A percentile compares a stretch with the other conserved stretches of the same genome.
phyloP scores from a whole-genome alignment of 2,329 filamentous ascomycete species.

The Claviceps sorghi region DNA sequence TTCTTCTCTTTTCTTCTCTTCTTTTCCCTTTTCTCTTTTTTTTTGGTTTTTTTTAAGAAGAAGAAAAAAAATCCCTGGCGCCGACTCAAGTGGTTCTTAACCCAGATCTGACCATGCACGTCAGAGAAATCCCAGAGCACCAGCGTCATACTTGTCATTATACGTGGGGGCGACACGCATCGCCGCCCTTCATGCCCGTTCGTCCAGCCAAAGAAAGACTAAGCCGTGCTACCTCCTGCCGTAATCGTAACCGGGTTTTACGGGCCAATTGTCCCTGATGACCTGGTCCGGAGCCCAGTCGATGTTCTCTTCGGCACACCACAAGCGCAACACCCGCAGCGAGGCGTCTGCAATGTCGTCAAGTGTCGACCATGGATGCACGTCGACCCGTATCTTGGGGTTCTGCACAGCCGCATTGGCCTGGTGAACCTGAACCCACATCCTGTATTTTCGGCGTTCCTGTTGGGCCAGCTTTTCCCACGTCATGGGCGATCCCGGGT shows the following conservation, averaged over 20 bases:
- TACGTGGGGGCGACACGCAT: no score
- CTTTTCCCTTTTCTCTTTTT: no score
- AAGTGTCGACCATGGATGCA: slow-evolving; percentile 28
- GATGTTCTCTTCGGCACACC: slow-evolving; percentile 30
- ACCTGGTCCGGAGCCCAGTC: slow-evolving; percentile 28
- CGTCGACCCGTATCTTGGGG: slow-evolving; percentile 16
- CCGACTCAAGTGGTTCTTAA: no score
- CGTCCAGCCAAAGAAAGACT: no score
- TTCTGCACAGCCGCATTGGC: slow-evolving; percentile 16
- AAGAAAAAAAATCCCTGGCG: no score
- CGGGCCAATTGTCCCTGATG: slow-evolving; percentile 12
- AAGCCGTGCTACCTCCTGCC: background rate
- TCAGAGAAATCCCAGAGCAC: no score
- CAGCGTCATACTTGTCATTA: no score
- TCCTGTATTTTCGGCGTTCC: slow-evolving; percentile 14
- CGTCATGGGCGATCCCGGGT: slow-evolving; percentile 3
- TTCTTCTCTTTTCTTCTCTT: no score
- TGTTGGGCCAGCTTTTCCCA: slow-evolving; percentile 12
- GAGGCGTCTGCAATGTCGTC: slow-evolving; percentile 27
- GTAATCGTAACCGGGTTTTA: background rate
- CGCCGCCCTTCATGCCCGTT: no score
- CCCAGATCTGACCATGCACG: no score
- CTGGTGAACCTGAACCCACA: slow-evolving; percentile 19
- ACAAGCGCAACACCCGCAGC: slow-evolving; percentile 26
- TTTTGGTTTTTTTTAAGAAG: no score